Percentiles rank a stretch among this genome's conserved stretches.
These are phyloP conservation scores for Trypanosoma lewisi DNA, from an alignment of 208 protist genomes.

Conservation along the genomic window DNA sequence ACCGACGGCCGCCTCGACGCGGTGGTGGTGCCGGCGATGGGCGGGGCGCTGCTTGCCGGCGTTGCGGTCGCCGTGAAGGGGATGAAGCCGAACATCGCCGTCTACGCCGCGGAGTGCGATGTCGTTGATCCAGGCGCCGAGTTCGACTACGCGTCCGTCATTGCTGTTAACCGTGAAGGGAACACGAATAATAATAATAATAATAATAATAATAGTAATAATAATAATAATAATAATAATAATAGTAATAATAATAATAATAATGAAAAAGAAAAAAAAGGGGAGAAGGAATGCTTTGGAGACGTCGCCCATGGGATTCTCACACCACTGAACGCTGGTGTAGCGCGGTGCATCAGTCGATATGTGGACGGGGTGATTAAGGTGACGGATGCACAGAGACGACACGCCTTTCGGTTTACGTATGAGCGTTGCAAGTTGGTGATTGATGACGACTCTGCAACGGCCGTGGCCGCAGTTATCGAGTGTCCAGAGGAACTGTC, in stretches of 20 bases:
- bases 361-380: slow-evolving; percentile 65
- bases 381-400: slow-evolving; percentile 48
- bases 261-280: neutral
- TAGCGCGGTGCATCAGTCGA: slow-evolving; percentile 37
- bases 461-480: slow-evolving; percentile 68
- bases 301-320: neutral
- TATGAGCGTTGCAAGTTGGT: slow-evolving; percentile 83
- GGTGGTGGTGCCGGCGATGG: slow-evolving; percentile 87
- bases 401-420: slow-evolving; percentile 69
- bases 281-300: neutral
- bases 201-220: too few species aligned
- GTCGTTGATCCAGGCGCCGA: neutral
- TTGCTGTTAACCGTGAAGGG: neutral
- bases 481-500: slow-evolving; percentile 30
- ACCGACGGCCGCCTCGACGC: slow-evolving; percentile 76
- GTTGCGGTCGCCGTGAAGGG: slow-evolving; percentile 87
- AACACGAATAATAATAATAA: too few species aligned
- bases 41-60: slow-evolving; percentile 86
- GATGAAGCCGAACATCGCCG: slow-evolving; percentile 84
- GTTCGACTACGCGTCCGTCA: slow-evolving; percentile 3
- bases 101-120: slow-evolving; percentile 85
- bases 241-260: neutral
- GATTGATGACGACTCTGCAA: slow-evolving; percentile 67
- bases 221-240: too few species aligned
- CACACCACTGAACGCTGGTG: slow-evolving; percentile 22